Base-by-base conservation (phyloP, 495 filamentous ascomycete genomes). In the Darksidea phi region DNA sequence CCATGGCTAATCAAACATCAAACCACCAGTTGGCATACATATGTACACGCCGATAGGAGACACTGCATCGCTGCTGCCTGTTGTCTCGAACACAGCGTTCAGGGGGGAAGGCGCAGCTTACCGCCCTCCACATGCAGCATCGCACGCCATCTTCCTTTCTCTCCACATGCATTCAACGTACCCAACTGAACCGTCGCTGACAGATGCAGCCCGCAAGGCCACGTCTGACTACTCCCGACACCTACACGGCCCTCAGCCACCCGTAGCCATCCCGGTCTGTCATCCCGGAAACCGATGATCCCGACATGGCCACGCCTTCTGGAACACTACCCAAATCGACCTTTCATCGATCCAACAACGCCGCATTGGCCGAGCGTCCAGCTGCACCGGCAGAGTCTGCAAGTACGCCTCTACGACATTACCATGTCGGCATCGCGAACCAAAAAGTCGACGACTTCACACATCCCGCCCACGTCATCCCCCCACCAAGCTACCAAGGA, bases 241-340 rank as follows among this genome's bases (percentile, higher is more conserved):
- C 23, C 15, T 24, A 34, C 15, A 12, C 18, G 12, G 2, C 52
- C 41, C 54, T 8, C 55, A 48, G 46, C 57, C 57, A 51, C 57
- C 34, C 47, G 20, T 59, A 36, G 32, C 26, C 57, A 25, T 51
- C 4, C 48, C 52, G 6, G 28, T 51, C 58, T 61, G 53, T 61
- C 48, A 46, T 54, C 42, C 51, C 24, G 49, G 21, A 48, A 48
- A n/a, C 38, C 24, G 23, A 18, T 37, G 15, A 50, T 49, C 13
- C 43, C 32, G 0, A 21, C 24, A 67, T 67, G 64, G 58, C 59
- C 53, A 67, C 64, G 52, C 63, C 63, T 57, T 56, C 54, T 11
- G 17, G 36, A 55, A 54, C 17, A n/a, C 41, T 62, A 38, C 64
- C 64, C 21, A 67, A 54, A 62, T 67, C 64, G 51, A 52, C 48